phyloP scores from a whole-genome alignment of 495 filamentous ascomycete genomes.

The Talaromyces proteolyticus region DNA sequence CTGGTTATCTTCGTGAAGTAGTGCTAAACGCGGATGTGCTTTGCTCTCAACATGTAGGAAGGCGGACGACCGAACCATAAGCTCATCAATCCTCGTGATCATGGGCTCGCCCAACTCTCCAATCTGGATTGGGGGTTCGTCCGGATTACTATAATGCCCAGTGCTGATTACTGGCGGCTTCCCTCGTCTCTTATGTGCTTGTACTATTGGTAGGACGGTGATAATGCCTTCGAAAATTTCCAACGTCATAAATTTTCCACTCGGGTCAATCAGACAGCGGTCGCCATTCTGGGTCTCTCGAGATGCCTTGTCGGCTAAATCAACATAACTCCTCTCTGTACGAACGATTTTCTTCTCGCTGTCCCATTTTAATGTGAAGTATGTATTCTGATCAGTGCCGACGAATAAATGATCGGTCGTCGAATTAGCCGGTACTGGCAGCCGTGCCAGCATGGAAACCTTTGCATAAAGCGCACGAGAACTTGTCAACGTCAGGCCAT shows the following conservation, averaged over 20 bases:
- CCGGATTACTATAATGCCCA: slow-evolving; percentile 23
- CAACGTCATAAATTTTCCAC: slow-evolving; percentile 71
- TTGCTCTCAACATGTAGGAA: slow-evolving; percentile 66
- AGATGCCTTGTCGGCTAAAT: slow-evolving; percentile 72
- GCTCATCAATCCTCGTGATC: slow-evolving; percentile 72
- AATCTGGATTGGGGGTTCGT: slow-evolving; percentile 20
- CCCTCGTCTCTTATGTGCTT: slow-evolving; percentile 53
- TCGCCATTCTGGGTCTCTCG: slow-evolving; percentile 71
- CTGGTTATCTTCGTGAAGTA: slow-evolving; percentile 73
- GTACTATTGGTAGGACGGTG: slow-evolving; percentile 64
- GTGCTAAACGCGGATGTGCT: slow-evolving; percentile 69
- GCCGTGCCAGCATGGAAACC: slow-evolving; percentile 76
- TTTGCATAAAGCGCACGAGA: slow-evolving; percentile 72
- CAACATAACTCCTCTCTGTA: slow-evolving; percentile 64
- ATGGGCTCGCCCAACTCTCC: slow-evolving; percentile 63
- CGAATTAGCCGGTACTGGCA: slow-evolving; percentile 64
- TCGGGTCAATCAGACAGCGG: slow-evolving; percentile 77
- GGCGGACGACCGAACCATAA: slow-evolving; percentile 75
- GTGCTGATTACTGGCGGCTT: slow-evolving; percentile 22
- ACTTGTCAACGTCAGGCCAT: slow-evolving; percentile 55
- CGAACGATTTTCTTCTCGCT: slow-evolving; percentile 49
- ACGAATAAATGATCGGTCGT: slow-evolving; percentile 85
- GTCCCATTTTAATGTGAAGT: slow-evolving; percentile 88
- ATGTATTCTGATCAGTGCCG: slow-evolving; percentile 81
- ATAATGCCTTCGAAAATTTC: slow-evolving; percentile 88